Base-by-base conservation (phyloP, 805 yeast species). In the Myxozyma kluyveri region DNA sequence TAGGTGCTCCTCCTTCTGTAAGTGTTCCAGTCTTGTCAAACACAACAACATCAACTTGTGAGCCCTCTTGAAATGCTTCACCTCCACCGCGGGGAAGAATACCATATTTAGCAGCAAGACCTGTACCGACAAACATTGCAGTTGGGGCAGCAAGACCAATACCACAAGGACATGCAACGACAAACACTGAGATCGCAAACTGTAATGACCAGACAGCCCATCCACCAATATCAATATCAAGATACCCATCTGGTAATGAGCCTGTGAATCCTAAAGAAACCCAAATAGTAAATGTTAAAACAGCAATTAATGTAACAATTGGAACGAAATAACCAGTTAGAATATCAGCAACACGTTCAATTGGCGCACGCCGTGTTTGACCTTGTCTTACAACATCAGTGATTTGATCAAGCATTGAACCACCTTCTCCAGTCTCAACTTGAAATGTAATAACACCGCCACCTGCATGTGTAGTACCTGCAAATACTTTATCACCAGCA, bases 141-240 rank as follows among this genome's bases (percentile, higher is more conserved):
- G 91, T 85, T 1, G 93, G 93, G 1, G 91, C 93, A 22, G 93
- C 93, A 21, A 86, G 71, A 1, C 91, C 93, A 60, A 86, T 79
- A 1, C 91, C 95, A 72, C 93, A 86, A 1, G 95, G 95, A 64
- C 95, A 86, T 0, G 91, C 91, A 45, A 86, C 80, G 1, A 86
- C 91, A 69, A 86, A 84, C 1, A 86, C 91, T 0, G 90, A 79
- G 57, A 86, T 83, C 1, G 89, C 80, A 67, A 86, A 86, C 60
- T 84, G 83, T 50, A 86, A 72, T 0, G 90, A 82, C 89, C 91
- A 86, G 10, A 84, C 77, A 0, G 77, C 71, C 88, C 90, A 84
- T 0, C 88, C 87, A 14, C 88, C 88, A 45, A 80, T 72, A 52
- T 82, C 85, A 49, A 77, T 76, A 62, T 83, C 86, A 40, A 83